Conservation (phyloP, 768 basidiomycete species). For the Tricholomella constricta region DNA sequence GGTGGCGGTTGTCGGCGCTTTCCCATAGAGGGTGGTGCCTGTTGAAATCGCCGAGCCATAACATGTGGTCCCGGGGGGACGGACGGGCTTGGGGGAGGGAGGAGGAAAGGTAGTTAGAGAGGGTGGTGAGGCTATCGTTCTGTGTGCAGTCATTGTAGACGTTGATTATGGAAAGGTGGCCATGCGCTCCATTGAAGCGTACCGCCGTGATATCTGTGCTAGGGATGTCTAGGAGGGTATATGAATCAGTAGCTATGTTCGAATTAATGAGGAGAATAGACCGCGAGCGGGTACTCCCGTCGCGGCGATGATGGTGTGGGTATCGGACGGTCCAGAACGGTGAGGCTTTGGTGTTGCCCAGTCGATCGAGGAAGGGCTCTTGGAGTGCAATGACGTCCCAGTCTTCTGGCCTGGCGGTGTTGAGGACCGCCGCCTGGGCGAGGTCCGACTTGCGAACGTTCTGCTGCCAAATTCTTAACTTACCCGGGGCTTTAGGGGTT, state of each 20-base stretch:
- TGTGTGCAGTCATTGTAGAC: slow-evolving; percentile 9
- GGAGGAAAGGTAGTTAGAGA: slow-evolving; percentile 1
- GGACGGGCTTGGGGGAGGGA: background rate
- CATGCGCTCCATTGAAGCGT: background rate
- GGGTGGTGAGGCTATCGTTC: slow-evolving; percentile 5
- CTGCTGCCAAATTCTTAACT: slow-evolving; percentile 28
- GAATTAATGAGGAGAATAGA: slow-evolving; percentile 12
- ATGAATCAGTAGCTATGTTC: slow-evolving; percentile 8
- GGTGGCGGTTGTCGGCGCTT: background rate
- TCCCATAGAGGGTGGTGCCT: slow-evolving; percentile 2
- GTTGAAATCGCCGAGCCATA: too few species aligned
- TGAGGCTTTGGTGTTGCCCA: slow-evolving; percentile 13
- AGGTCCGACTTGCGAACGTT: slow-evolving; percentile 26
- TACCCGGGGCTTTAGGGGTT: background rate
- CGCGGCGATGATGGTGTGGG: background rate
- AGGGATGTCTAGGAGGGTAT: background rate
- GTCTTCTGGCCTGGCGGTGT: slow-evolving; percentile 8
- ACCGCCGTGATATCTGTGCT: slow-evolving; percentile 1
- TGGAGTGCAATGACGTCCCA: slow-evolving; percentile 31
- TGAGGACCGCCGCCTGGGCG: slow-evolving; percentile 18
- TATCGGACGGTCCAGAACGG: slow-evolving; percentile 7
- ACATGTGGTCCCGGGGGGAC: too few species aligned
- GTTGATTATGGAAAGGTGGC: background rate
- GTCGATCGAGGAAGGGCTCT: slow-evolving; percentile 29
- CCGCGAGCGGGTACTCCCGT: background rate